These are phyloP conservation scores for Gaertneriomyces semiglobifer DNA, from an alignment of 192 early-diverging fungal species.

Conservation along the genomic window DNA sequence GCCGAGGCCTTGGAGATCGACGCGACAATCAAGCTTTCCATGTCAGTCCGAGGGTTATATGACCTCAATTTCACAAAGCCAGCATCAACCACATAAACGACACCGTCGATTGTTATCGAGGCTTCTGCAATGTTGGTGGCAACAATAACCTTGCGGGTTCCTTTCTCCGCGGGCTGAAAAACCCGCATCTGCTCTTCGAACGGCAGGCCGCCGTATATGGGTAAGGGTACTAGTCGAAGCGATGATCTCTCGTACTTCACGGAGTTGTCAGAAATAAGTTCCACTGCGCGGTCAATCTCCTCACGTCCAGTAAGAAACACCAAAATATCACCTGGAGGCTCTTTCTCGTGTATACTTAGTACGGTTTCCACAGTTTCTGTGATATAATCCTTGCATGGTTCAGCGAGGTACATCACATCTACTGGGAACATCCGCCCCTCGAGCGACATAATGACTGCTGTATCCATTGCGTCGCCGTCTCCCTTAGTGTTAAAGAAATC, in stretches of 20 bases:
- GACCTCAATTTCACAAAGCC: conserved; percentile 72
- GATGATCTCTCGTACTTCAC: neutral
- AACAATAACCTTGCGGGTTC: conserved; percentile 78
- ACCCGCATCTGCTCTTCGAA: conserved; percentile 63
- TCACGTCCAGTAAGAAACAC: conserved; percentile 72
- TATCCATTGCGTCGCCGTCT: conserved; percentile 43
- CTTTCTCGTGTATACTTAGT: conserved; percentile 69
- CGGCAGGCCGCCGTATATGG: conserved; percentile 70
- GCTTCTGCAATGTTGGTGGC: conserved; percentile 91
- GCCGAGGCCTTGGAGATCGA: conserved; percentile 46
- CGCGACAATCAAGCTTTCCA: conserved; percentile 43
- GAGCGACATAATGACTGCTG: conserved; percentile 64
- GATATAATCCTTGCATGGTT: conserved; percentile 65
- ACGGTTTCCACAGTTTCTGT: conserved; percentile 64
- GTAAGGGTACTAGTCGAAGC: conserved; percentile 47
- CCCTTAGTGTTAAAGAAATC: conserved; percentile 66
- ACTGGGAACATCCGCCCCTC: conserved; percentile 73
- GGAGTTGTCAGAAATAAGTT: conserved; percentile 49
- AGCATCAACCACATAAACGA: conserved; percentile 73
- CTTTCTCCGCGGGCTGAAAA: conserved; percentile 54
- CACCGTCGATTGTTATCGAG: conserved; percentile 70
- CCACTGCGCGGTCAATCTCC: conserved; percentile 68
- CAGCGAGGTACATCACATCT: conserved; percentile 52
- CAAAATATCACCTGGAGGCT: conserved; percentile 64
- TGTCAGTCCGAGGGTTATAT: conserved; percentile 37